phyloP scores from a whole-genome alignment of 805 yeast genomes.

The Wickerhamomyces chambardii region DNA sequence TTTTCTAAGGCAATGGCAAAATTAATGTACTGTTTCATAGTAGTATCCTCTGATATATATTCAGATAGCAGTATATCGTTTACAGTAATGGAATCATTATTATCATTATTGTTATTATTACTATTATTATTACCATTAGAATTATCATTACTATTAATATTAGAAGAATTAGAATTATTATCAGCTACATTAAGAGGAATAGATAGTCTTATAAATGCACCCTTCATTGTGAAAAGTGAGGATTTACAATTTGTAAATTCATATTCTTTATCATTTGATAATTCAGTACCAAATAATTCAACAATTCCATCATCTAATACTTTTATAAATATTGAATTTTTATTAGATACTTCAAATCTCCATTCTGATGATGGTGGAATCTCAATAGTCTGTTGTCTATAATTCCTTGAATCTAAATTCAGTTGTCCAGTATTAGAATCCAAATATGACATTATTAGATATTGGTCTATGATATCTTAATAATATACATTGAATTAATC shows the following conservation, averaged over 20 bases:
- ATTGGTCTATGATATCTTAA: too few species aligned
- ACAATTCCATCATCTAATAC: conserved; percentile 60
- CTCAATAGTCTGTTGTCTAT: conserved; percentile 3
- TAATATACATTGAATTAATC: too few species aligned
- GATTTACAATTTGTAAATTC: conserved; percentile 44
- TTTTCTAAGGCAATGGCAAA: conserved; percentile 72
- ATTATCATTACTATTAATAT: conserved; percentile 7
- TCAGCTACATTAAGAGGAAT: conserved; percentile 28
- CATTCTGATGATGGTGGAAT: conserved; percentile 45
- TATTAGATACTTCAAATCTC: conserved; percentile 62
- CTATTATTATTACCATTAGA: conserved; percentile 14
- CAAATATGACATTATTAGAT: too few species aligned
- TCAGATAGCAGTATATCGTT: conserved; percentile 38
- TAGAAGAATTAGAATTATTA: conserved; percentile 3
- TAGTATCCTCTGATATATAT: conserved; percentile 64
- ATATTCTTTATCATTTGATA: conserved; percentile 62
- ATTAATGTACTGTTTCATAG: conserved; percentile 54
- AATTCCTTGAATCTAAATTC: too few species aligned
- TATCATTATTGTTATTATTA: conserved; percentile 2
- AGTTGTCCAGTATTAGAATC: too few species aligned
- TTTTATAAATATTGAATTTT: conserved; percentile 39
- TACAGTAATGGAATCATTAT: conserved; percentile 16
- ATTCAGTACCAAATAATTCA: conserved; percentile 90
- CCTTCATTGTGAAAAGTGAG: conserved; percentile 53
- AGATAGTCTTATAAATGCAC: conserved; percentile 36